Evolutionary conservation across 2,329 filamentous ascomycete genomes (phyloP), one percentile per base, ranked within the genome.

Genomic region (Proliferodiscus dingleyae): DNA sequence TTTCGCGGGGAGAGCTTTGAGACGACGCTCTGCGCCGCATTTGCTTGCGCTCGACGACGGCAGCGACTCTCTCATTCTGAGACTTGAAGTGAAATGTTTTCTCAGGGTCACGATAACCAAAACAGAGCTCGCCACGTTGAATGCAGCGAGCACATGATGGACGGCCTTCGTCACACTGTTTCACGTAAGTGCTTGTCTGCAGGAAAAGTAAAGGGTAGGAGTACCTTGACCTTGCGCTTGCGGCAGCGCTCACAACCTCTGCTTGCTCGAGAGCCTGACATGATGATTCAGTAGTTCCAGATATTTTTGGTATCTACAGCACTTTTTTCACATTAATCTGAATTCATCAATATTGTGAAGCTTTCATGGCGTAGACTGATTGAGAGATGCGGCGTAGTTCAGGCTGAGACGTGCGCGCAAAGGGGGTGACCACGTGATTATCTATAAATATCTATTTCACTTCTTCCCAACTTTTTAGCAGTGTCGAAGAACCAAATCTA

Each of bases 101-200:
- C 22, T 69, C 64, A 16, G 34, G 34, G 11, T 69, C 67, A 23
- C 65, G 57, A 48, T 69, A 69, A 9, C 65, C 66, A 22, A 64
- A 60, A 42, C 68, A 69, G 7, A 63, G 40, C 43, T 69, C 67
- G 26, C 61, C 58, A 33, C 66, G 67, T 13, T 61, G 56, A 33
- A 68, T 49, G 36, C 67, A 70, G 26, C 66, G 64, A 24, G 61
- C 59, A 28, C 67, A 70, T 2, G 59, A 57, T 5, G 66, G 67
- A 2, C 58, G 60, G 1, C 57, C 56, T 28, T 64, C 52, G 39
- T 69, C 67, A 36, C 66, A 69, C 41, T 49, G 52, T 55, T 19
- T 16, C 41, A n/a, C n/a, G 9, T 11, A 16, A 13, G 11, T 29
- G n/a, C n/a, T 18, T 22, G 13, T 38, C 3, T 21, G 10, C 10